Base-by-base conservation (phyloP, 352 stramenopile species). In the Thalassiosira ordinaria region DNA sequence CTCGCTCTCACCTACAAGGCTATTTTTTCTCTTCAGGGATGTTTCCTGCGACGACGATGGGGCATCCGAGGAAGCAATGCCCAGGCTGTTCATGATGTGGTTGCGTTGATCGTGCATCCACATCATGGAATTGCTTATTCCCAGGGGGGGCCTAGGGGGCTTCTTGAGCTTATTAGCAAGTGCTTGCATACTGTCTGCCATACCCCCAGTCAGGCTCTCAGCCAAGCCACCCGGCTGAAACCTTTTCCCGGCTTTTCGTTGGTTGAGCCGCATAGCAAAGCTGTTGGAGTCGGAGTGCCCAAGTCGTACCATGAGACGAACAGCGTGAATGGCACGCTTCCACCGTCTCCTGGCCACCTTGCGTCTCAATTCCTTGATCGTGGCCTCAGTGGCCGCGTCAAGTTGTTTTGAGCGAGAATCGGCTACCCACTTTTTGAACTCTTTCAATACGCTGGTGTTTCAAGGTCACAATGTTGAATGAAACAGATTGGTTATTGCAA, bases 241-340 rank as follows among this genome's bases (percentile, higher is more conserved):
- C n/a, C n/a, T n/a, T n/a, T n/a, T n/a, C n/a, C n/a, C n/a, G n/a
- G n/a, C n/a, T n/a, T n/a, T n/a, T n/a, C n/a, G n/a, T 26, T 39
- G 44, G 39, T 47, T 63, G 27, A 46, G 16, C 47, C 22, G 8
- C 35, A 49, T 22, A n/a, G 13, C 41, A 16, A n/a, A 49, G 20
- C 20, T 49, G 27, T 61, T 62, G 7, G 35, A 20, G 11, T 57
- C 61, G 22, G 44, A 47, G 14, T 56, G 35, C 18, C 37, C 53
- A 18, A 61, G 46, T 53, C 47, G 39, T 18, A 55, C 24, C 20
- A 47, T 61, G 8, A 74, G 64, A n/a, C 64, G 52, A 13, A 74
- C 53, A 5, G 53, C 29, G n/a, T 64, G 16, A 20, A 76, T 76
- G 9, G 67, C 67, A 61, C 67, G 67, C 20, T 68, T 76, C 67